A percentile compares a stretch with the other conserved stretches of the same genome.
phyloP scores from a whole-genome alignment of 441 rosid species.

The Kokia cookei region DNA sequence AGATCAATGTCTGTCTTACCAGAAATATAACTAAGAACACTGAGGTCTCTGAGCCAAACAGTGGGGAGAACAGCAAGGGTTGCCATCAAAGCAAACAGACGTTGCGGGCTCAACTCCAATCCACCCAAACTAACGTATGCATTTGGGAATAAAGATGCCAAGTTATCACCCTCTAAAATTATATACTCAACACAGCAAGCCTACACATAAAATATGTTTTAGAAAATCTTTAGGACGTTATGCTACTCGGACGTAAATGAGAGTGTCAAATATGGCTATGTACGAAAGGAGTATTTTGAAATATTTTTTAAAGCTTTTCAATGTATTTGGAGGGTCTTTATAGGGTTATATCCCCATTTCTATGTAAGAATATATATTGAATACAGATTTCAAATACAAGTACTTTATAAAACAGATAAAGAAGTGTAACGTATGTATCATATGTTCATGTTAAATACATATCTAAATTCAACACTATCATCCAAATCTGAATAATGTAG shows the following conservation, averaged over 20 bases:
- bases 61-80: constrained; percentile 85
- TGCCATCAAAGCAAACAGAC: constrained; percentile 63
- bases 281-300: no score
- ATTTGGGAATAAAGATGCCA: constrained; percentile 77
- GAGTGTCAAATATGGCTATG: not conserved
- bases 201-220: constrained; percentile 26
- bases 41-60: constrained; percentile 84
- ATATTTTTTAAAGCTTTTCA: no score
- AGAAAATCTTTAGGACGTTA: not conserved
- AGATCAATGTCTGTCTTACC: constrained; percentile 33
- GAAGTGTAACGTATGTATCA: no score
- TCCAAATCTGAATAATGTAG: not conserved
- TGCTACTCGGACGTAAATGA: not conserved
- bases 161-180: constrained; percentile 52
- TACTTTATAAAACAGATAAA: no score
- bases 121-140: constrained; percentile 56
- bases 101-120: constrained; percentile 44
- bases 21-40: constrained; percentile 79
- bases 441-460: not conserved
- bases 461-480: not conserved
- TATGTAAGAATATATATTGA: no score
- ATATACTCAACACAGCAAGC: constrained; percentile 90
- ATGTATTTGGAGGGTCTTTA: no score
- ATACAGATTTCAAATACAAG: no score
- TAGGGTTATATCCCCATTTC: no score